These are phyloP conservation scores for Phytophthora chlamydospora DNA, from an alignment of 352 stramenopile genomes.

Conservation along the genomic window DNA sequence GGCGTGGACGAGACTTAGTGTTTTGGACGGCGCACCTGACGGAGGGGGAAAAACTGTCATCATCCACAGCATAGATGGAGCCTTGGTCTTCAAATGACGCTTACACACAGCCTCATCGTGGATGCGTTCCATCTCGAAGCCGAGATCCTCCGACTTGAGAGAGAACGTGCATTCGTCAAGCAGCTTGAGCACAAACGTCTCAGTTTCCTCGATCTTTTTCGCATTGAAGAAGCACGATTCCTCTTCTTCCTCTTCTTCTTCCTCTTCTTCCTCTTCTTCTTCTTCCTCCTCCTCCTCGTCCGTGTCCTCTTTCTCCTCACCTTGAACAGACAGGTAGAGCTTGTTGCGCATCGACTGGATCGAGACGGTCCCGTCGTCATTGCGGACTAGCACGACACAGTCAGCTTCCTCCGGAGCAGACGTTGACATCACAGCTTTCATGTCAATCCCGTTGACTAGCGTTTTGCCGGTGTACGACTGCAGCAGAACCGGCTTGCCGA, in stretches of 20 bases:
- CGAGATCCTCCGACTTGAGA: not conserved
- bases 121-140: not conserved
- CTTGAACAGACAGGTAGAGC: not conserved
- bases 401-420: not conserved
- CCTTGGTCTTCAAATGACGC: not conserved
- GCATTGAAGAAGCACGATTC: not conserved
- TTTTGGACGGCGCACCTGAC: not conserved
- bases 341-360: not conserved
- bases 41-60: not conserved
- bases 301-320: not conserved
- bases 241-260: too few relatives aligned
- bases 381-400: not conserved
- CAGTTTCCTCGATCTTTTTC: not conserved
- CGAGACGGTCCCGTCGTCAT: not conserved
- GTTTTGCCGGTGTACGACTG: not conserved
- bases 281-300: too few relatives aligned
- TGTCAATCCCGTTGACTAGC: not conserved
- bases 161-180: not conserved
- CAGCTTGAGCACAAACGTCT: not conserved
- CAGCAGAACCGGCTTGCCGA: conserved; percentile 1
- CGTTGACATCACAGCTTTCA: not conserved
- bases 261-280: too few relatives aligned
- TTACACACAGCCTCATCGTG: not conserved
- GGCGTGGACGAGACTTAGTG: not conserved
- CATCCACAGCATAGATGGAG: not conserved